phyloP scores from a whole-genome alignment of 306 rosid genomes.

The Vicia sativa region DNA sequence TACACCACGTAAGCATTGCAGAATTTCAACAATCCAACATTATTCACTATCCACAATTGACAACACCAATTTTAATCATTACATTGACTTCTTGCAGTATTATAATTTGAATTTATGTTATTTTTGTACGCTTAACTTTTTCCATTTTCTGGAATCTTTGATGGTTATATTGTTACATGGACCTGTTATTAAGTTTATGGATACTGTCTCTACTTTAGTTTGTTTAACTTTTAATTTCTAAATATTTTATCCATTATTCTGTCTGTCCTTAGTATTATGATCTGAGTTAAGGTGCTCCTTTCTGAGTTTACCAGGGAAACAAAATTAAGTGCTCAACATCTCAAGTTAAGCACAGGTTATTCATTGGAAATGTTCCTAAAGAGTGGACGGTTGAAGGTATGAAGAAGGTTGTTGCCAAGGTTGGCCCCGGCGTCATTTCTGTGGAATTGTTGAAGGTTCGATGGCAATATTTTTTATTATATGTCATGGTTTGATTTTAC shows the following conservation, averaged over 20 bases:
- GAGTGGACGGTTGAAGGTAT: constrained; percentile 61
- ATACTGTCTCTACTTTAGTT: no score
- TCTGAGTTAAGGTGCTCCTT: constrained; percentile 22
- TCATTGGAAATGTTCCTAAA: constrained; percentile 75
- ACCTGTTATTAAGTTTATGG: no score
- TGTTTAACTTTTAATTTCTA: no score
- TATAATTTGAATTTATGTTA: constrained; percentile 18
- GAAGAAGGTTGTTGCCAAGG: constrained; percentile 51
- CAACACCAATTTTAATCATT: not conserved
- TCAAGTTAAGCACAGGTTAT: constrained; percentile 65
- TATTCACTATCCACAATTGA: no score
- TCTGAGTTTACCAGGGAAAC: constrained; percentile 53
- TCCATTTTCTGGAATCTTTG: no score
- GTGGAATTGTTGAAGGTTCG: constrained; percentile 67
- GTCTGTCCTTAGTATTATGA: constrained; percentile 6
- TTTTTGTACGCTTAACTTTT: no score
- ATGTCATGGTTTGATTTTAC: constrained; percentile 10
- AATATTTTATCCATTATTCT: constrained; percentile 2
- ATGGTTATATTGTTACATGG: no score
- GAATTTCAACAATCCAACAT: no score
- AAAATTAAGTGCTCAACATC: constrained; percentile 64
- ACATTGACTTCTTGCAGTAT: constrained; percentile 6
- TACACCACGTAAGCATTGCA: no score
- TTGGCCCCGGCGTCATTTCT: constrained; percentile 71
- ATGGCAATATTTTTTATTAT: constrained; percentile 5